Base-by-base conservation (phyloP, 257 asterid genomes). In the Linaria vulgaris region DNA sequence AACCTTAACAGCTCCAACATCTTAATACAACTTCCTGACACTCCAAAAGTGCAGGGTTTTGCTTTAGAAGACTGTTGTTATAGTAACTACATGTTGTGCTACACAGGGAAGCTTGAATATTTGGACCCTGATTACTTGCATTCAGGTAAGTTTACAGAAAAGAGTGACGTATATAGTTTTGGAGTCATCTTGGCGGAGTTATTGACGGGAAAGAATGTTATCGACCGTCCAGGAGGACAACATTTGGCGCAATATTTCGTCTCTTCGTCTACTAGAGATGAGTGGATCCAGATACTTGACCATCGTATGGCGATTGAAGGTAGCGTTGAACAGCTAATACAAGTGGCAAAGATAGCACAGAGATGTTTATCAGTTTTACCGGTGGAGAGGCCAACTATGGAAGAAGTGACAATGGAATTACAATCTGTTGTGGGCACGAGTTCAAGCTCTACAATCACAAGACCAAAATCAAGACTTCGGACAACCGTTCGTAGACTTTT, bases 331-430 rank as follows among this genome's bases (percentile, higher is more conserved):
- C 61, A 52, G 30, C 48, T 66, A 10, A 37, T 24, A 19, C 53
- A 53, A 48, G 72, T 61, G 7, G 73, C 46, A 23, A 25, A 58
- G 69, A 39, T 64, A 25, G 72, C 72, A 5, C 24, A 25, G 46
- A 74, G 30, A 16, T 74, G 79, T 67, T 39, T 55, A 41, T 19
- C 59, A 12, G 0, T 9, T n/a, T 60, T 55, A 31, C 48, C 69
- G 0, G 1, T 23, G 49, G 69, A 69, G n/a, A 59, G 72, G 74
- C 75, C 72, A 13, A 74, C 69, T n/a, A 58, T 74, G 79, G 59
- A 25, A 21, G 56, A 74, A 63, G 72, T 64, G 34, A 70, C 10
- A 14, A 31, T 37, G 24, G 68, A 15, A 6, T 59, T 66, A 30
- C 55, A 66, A 34, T 27, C 6, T 27, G 41, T 7, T 3, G 9